Base-by-base conservation (phyloP, 495 filamentous ascomycete species). In the Lepraria neglecta region DNA sequence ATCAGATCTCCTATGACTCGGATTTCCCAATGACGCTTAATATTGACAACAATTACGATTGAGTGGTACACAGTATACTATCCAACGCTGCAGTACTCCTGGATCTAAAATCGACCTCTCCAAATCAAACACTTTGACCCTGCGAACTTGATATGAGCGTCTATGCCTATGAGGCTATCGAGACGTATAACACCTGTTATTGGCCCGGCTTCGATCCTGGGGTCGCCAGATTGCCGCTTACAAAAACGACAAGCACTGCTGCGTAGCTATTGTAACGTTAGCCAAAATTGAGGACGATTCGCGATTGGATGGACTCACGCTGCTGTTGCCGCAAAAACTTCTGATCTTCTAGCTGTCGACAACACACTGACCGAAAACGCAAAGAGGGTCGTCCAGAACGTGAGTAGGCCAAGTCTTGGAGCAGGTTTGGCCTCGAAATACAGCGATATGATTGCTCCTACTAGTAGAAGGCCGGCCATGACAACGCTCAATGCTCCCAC, bases 191-290 rank as follows among this genome's bases (percentile, higher is more conserved):
- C 45, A 47, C n/a, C 45, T 7, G 19, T 47, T n/a, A 47, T 11
- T 11, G 19, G n/a, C 24, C 24, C 7, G 4, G 24, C 1, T 24
- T 50, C 21, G 4, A 14, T 1, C 43, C 42, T 53, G 58, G 58
- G 31, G 24, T 60, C 45, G 58, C 58, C 42, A 60, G 15, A 45
- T 60, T 60, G 10, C 58, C 58, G 17, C 58, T 60, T 35, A 60
- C 58, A 45, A 60, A 60, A 14, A 60, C 58, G 1, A 60, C 48
- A 40, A 60, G 58, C 14, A 60, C 47, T n/a, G 58, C 58, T 14
- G 58, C 50, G 17, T 60, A 60, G 24, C 48, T 60, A 10, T 4
- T 6, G 38, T 28, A 45, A 17, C n/a, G 15, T 60, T 27, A 60
- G 58, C 46, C 9, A 52, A n/a, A 3, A 14, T 40, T 5, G 6